These are phyloP conservation scores for Arthrinium puccinioides DNA, from an alignment of 2,329 filamentous ascomycete species.

Conservation along the genomic window DNA sequence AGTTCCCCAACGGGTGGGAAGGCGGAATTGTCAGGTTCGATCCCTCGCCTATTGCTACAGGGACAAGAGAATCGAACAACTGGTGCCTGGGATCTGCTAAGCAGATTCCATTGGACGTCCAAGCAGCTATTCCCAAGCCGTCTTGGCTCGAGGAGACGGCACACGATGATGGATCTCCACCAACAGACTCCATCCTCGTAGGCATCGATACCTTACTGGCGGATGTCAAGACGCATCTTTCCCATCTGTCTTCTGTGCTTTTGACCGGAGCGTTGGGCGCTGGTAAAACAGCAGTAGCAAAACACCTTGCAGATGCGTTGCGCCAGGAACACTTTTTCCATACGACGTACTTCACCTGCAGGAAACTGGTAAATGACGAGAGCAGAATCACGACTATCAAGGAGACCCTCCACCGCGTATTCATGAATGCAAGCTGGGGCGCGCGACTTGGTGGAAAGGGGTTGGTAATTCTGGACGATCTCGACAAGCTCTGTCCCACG, in stretches of 20 bases:
- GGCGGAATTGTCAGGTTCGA: constrained; percentile 81
- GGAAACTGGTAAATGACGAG: constrained; percentile 84
- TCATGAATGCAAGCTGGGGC: constrained; percentile 87
- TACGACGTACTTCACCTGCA: constrained; percentile 78
- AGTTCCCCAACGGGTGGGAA: constrained; percentile 59
- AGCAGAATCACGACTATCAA: constrained; percentile 85
- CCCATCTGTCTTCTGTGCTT: constrained; percentile 81
- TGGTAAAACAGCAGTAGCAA: constrained; percentile 79
- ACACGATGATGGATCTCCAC: constrained; percentile 47
- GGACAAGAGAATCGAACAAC: constrained; percentile 37
- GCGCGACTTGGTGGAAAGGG: constrained; percentile 77
- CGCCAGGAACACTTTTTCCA: constrained; percentile 70
- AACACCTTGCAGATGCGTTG: constrained; percentile 66
- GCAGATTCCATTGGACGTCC: constrained; percentile 67
- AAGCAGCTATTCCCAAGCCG: constrained; percentile 63
- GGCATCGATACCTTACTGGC: constrained; percentile 74
- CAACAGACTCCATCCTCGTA: constrained; percentile 59
- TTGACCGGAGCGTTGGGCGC: constrained; percentile 84
- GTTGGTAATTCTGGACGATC: constrained; percentile 82
- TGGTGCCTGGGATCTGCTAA: constrained; percentile 79
- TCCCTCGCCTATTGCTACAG: constrained; percentile 33
- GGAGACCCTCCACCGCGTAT: constrained; percentile 75
- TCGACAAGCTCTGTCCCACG: constrained; percentile 86
- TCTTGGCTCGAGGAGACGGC: constrained; percentile 40
- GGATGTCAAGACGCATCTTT: constrained; percentile 67